Conservation (phyloP, 177 flowering plant species). For the Tripterygium wilfordii region DNA sequence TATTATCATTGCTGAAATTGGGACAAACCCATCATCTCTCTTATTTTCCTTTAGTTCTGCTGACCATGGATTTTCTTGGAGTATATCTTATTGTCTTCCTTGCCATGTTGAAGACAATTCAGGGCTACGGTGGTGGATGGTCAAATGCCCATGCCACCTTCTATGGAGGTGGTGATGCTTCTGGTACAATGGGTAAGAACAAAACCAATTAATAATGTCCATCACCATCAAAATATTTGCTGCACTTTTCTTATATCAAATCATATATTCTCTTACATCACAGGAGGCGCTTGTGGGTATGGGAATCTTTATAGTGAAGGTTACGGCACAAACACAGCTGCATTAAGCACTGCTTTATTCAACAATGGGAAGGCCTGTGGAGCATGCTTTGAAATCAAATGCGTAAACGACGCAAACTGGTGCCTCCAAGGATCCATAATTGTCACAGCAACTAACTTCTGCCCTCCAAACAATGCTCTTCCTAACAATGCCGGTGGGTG, state of each 20-base stretch:
- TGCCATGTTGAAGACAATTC: conserved; percentile 4
- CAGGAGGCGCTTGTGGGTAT: conserved; percentile 24
- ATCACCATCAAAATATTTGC: background rate
- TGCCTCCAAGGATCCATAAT: conserved; percentile 8
- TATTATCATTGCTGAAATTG: no score
- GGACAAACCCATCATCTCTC: background rate
- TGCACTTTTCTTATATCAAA: background rate
- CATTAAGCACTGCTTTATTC: conserved; percentile 34
- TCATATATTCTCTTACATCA: background rate
- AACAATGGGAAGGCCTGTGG: conserved; percentile 24
- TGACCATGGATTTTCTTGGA: conserved; percentile 7
- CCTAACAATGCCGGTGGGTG: conserved; percentile 11
- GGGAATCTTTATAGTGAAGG: conserved; percentile 18
- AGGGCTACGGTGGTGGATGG: conserved; percentile 13
- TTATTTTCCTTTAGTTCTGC: background rate
- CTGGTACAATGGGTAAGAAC: conserved; percentile 52
- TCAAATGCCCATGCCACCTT: conserved; percentile 53
- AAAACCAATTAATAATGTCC: background rate
- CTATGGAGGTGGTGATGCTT: conserved; percentile 58
- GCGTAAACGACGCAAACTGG: conserved; percentile 16
- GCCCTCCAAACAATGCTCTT: conserved; percentile 12
- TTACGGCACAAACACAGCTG: conserved; percentile 28
- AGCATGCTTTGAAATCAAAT: conserved; percentile 25
- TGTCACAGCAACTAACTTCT: conserved; percentile 13
- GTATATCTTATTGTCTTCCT: background rate